These are phyloP conservation scores for Hymenoscyphus occultus DNA, from an alignment of 2,329 filamentous ascomycete genomes.

Conservation along the genomic window DNA sequence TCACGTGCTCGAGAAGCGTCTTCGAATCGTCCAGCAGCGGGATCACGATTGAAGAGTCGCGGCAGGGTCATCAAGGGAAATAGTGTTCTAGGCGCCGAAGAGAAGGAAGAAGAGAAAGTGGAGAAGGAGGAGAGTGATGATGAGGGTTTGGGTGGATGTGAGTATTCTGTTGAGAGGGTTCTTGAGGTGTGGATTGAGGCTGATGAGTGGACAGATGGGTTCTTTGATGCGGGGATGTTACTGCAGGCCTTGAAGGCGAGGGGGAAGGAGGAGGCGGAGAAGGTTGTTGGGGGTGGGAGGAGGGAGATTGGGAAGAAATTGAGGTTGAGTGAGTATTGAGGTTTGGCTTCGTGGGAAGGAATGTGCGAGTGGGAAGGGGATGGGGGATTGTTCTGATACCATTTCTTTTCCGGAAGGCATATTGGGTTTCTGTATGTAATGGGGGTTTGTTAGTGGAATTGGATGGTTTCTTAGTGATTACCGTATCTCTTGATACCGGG, in stretches of 20 bases:
- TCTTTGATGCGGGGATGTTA: slow-evolving; percentile 96
- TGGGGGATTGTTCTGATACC: no score
- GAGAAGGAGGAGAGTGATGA: slow-evolving; percentile 74
- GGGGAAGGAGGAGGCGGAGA: slow-evolving; percentile 56
- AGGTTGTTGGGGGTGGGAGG: slow-evolving; percentile 55
- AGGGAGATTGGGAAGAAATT: slow-evolving; percentile 74
- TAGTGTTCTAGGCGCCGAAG: neutral
- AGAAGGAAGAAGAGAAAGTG: slow-evolving; percentile 53
- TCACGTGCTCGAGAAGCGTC: slow-evolving; percentile 60
- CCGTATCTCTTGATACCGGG: no score
- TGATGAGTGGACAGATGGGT: slow-evolving; percentile 65
- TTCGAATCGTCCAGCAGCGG: slow-evolving; percentile 28
- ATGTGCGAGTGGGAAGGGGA: no score
- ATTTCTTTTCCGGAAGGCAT: no score
- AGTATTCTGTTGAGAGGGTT: slow-evolving; percentile 44
- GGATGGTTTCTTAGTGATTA: no score
- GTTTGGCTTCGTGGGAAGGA: no score
- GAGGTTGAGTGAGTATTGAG: slow-evolving; percentile 64
- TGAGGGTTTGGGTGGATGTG: slow-evolving; percentile 90
- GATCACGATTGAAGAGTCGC: slow-evolving; percentile 61
- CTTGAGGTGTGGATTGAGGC: slow-evolving; percentile 17
- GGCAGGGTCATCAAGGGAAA: slow-evolving; percentile 63
- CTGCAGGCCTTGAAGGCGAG: slow-evolving; percentile 80
- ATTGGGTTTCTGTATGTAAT: no score
- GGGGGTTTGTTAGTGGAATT: no score